A percentile compares a stretch with the other conserved stretches of the same genome.
phyloP scores from a whole-genome alignment of 805 yeast genomes.

The Diddensiella santjacobensis region DNA sequence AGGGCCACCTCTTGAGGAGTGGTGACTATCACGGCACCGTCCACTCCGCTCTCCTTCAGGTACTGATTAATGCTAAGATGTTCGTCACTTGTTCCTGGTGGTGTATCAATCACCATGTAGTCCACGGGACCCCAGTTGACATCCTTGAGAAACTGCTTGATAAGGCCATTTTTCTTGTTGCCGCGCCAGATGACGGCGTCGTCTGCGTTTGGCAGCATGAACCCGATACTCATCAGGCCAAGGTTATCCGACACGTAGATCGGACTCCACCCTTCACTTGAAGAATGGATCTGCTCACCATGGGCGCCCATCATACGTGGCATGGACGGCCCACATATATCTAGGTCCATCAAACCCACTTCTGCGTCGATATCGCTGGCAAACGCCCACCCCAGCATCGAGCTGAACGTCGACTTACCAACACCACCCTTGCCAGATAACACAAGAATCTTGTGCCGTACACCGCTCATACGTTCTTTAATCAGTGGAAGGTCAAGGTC shows the following conservation, averaged over 20 bases:
- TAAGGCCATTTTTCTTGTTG: conserved; percentile 87
- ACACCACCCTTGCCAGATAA: conserved; percentile 79
- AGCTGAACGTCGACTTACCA: conserved; percentile 93
- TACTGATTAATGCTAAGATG: conserved; percentile 87
- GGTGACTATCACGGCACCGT: conserved; percentile 92
- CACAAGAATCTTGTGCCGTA: conserved; percentile 74
- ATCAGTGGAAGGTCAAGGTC: conserved; percentile 88
- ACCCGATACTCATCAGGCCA: conserved; percentile 93
- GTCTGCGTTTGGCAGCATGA: conserved; percentile 89
- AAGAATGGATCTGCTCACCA: conserved; percentile 80
- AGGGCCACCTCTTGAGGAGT: conserved; percentile 98
- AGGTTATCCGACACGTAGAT: conserved; percentile 92
- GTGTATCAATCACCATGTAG: conserved; percentile 88
- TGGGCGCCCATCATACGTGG: conserved; percentile 93
- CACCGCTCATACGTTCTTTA: conserved; percentile 56
- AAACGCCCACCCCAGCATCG: conserved; percentile 95
- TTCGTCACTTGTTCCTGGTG: conserved; percentile 98
- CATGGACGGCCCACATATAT: conserved; percentile 95
- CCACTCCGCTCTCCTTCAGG: conserved; percentile 84
- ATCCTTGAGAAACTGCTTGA: conserved; percentile 88
- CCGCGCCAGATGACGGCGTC: conserved; percentile 98
- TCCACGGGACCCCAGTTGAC: conserved; percentile 90
- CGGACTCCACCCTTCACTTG: conserved; percentile 94
- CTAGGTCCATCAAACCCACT: conserved; percentile 95
- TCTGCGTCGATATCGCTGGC: conserved; percentile 72